Evolutionary conservation across 1,284 basidiomycete genomes (phyloP).

Genomic region (Trichosporon coremiiforme): DNA sequence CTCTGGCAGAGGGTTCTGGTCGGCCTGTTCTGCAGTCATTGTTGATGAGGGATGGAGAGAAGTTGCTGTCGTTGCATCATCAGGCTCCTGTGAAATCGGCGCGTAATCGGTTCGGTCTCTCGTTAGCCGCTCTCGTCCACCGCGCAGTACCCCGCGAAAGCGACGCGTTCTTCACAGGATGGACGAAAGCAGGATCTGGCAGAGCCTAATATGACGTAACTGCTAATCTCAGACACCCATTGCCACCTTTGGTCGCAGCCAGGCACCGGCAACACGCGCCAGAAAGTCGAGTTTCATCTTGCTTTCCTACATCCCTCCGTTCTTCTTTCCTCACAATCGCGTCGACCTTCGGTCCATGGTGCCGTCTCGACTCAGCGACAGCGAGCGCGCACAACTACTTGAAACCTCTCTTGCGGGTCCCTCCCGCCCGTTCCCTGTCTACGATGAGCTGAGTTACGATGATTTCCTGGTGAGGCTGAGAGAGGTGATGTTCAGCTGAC

Average conservation of each 20-base stretch:
- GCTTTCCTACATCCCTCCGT: neutral
- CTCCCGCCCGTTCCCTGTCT: conserved; percentile 25
- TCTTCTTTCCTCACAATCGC: neutral
- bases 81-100: neutral
- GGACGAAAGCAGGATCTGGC: neutral
- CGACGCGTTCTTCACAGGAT: neutral
- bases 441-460: conserved; percentile 26
- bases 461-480: conserved; percentile 26
- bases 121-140: neutral
- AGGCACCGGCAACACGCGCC: neutral
- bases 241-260: neutral
- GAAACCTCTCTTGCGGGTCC: conserved; percentile 3
- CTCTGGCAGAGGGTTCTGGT: conserved; percentile 26
- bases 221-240: neutral
- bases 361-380: conserved; percentile 7
- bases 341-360: neutral
- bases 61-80: neutral
- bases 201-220: conserved; percentile 14
- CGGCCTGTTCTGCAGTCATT: neutral
- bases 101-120: neutral
- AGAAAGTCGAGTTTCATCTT: conserved; percentile 3
- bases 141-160: neutral
- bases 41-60: neutral
- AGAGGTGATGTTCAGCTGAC: conserved; percentile 10
- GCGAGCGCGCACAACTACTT: neutral